A percentile compares a stretch with the other conserved stretches of the same genome.
Conservation (phyloP, 495 filamentous ascomycete genomes). For the Patellaria atrata region DNA sequence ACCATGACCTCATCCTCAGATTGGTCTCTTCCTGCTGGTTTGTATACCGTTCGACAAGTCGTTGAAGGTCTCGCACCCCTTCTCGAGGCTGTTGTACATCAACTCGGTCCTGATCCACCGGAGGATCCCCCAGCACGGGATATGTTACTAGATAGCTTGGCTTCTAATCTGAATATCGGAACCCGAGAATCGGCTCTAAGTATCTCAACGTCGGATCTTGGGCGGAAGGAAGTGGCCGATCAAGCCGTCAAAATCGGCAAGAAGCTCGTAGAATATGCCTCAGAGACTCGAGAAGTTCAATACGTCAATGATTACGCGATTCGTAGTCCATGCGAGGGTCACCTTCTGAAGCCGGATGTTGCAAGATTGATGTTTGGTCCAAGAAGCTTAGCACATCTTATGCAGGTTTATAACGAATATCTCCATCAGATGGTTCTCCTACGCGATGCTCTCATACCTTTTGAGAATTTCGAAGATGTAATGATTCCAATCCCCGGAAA, state of each 20-base stretch:
- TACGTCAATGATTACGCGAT: slow-evolving; percentile 12
- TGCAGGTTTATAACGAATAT: slow-evolving; percentile 21
- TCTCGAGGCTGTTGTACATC: slow-evolving; percentile 20
- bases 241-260: slow-evolving; percentile 24
- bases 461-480: slow-evolving; percentile 26
- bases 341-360: slow-evolving; percentile 20
- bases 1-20: too few species aligned
- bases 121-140: slow-evolving; percentile 8
- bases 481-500: slow-evolving; percentile 15
- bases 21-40: slow-evolving; percentile 12
- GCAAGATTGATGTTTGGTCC: slow-evolving; percentile 23
- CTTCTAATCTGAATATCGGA: slow-evolving; percentile 21
- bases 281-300: slow-evolving; percentile 9
- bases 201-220: slow-evolving; percentile 13
- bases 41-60: slow-evolving; percentile 24
- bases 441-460: slow-evolving; percentile 25
- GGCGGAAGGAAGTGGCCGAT: slow-evolving; percentile 19
- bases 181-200: slow-evolving; percentile 24
- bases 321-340: slow-evolving; percentile 27
- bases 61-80: slow-evolving; percentile 22
- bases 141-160: slow-evolving; percentile 22
- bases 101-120: slow-evolving; percentile 18
- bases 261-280: slow-evolving; percentile 20
- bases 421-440: slow-evolving; percentile 29
- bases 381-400: slow-evolving; percentile 19